A percentile compares a stretch with the other conserved stretches of the same genome.
Conservation (phyloP, 164 flowering plant species). For the Amborella trichopoda region DNA sequence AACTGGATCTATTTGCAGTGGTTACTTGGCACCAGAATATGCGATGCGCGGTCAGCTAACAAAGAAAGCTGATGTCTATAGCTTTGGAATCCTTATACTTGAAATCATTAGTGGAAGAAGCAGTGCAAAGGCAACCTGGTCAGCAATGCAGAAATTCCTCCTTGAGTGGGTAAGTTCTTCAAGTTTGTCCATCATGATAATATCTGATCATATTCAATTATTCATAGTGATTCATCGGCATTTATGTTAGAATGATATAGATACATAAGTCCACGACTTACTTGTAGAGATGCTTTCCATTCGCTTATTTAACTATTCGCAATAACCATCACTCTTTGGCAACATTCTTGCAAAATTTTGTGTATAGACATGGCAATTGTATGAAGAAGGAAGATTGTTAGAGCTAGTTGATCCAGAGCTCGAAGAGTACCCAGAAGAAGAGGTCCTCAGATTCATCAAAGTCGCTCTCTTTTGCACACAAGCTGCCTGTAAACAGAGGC, state of each 20-base stretch:
- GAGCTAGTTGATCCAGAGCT: constrained; percentile 68
- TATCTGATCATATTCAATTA: constrained; percentile 2
- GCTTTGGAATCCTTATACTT: constrained; percentile 69
- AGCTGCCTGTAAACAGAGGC: constrained; percentile 49
- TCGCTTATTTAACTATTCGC: no score
- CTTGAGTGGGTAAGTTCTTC: constrained; percentile 57
- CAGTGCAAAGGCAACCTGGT: constrained; percentile 40
- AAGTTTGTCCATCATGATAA: no score
- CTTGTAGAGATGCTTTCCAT: no score
- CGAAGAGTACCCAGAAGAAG: constrained; percentile 33
- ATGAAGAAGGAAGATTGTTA: constrained; percentile 42
- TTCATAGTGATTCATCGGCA: no score
- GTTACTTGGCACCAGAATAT: no score
- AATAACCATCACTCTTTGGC: no score
- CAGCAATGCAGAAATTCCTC: constrained; percentile 27
- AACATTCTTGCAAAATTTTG: no score
- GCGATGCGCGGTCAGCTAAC: constrained; percentile 75
- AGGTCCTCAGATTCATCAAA: constrained; percentile 53
- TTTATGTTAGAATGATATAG: no score
- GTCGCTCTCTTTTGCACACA: constrained; percentile 85
- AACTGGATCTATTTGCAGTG: no score
- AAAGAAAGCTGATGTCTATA: constrained; percentile 71
- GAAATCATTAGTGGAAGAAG: constrained; percentile 64
- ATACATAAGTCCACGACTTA: no score
- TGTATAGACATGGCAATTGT: constrained; percentile 72